These are phyloP conservation scores for Arthromyces matolae DNA, from an alignment of 768 basidiomycete species.

Conservation along the genomic window DNA sequence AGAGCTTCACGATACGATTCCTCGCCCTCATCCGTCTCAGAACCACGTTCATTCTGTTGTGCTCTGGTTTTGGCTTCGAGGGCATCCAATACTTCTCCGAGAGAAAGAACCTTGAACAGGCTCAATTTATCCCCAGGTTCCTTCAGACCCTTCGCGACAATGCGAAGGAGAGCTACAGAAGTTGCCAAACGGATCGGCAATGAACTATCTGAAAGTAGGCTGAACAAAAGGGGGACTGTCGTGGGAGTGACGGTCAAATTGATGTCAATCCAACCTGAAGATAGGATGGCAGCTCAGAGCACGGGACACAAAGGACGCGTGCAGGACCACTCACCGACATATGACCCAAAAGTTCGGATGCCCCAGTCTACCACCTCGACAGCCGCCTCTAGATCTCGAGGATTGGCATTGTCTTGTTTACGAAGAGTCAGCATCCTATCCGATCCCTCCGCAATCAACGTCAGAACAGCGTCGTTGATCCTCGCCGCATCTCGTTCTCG, in stretches of 20 bases:
- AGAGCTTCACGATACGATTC: slow-evolving; percentile 87
- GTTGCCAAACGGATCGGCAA: slow-evolving; percentile 81
- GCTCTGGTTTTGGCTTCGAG: slow-evolving; percentile 73
- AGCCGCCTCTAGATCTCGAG: slow-evolving; percentile 52
- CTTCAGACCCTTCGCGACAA: slow-evolving; percentile 91
- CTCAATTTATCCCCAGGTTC: slow-evolving; percentile 87
- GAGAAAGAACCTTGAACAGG: slow-evolving; percentile 82
- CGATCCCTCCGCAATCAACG: slow-evolving; percentile 70
- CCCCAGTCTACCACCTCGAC: slow-evolving; percentile 89
- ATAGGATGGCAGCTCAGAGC: neutral
- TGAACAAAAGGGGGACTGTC: slow-evolving; percentile 83
- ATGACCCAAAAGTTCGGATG: slow-evolving; percentile 88
- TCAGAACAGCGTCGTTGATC: slow-evolving; percentile 84
- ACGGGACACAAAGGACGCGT: neutral
- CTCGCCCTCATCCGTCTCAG: slow-evolving; percentile 78
- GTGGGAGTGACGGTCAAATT: slow-evolving; percentile 90
- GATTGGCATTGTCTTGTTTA: slow-evolving; percentile 43
- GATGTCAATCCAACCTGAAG: slow-evolving; percentile 94
- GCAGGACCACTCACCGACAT: slow-evolving; percentile 70
- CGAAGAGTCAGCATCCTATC: slow-evolving; percentile 52
- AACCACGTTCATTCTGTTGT: slow-evolving; percentile 63
- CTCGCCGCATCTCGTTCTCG: slow-evolving; percentile 83
- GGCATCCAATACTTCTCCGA: slow-evolving; percentile 77
- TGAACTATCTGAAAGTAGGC: slow-evolving; percentile 72
- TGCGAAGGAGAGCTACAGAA: slow-evolving; percentile 72